Evolutionary conservation across 257 asterid genomes (phyloP).

Genomic region (Solanum boliviense): DNA sequence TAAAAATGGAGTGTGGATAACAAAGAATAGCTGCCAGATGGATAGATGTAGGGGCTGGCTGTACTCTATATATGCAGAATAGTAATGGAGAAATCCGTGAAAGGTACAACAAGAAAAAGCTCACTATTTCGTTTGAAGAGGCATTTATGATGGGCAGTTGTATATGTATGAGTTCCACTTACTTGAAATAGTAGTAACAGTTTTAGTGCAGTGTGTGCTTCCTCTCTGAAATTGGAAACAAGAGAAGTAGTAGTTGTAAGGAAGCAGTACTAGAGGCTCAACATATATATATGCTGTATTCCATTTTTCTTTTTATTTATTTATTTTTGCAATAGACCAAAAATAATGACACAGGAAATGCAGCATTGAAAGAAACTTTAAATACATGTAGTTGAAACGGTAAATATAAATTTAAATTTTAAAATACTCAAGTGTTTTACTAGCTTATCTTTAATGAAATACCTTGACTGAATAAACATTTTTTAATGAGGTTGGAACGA

Average conservation of each 20-base stretch:
- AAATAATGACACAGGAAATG: neutral
- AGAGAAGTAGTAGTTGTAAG: neutral
- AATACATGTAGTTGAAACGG: neutral
- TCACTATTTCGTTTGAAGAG: neutral
- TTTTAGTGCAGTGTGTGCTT: neutral
- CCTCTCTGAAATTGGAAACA: neutral
- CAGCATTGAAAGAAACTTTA: neutral
- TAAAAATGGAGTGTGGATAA: neutral
- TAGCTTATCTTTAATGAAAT: no score
- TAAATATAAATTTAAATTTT: neutral
- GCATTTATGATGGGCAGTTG: neutral
- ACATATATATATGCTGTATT: neutral
- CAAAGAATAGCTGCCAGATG: neutral
- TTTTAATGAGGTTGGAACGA: neutral
- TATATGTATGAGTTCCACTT: neutral
- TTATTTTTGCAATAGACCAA: neutral
- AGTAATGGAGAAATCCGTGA: neutral
- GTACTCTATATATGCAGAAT: neutral
- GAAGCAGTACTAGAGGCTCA: neutral
- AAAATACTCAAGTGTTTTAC: no score
- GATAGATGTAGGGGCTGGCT: neutral
- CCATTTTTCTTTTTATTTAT: neutral
- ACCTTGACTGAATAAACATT: no score
- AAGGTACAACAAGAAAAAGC: neutral
- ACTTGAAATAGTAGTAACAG: neutral